Evolutionary conservation across 2,329 filamentous ascomycete species (phyloP).

Genomic region (Neofusicoccum sp.): DNA sequence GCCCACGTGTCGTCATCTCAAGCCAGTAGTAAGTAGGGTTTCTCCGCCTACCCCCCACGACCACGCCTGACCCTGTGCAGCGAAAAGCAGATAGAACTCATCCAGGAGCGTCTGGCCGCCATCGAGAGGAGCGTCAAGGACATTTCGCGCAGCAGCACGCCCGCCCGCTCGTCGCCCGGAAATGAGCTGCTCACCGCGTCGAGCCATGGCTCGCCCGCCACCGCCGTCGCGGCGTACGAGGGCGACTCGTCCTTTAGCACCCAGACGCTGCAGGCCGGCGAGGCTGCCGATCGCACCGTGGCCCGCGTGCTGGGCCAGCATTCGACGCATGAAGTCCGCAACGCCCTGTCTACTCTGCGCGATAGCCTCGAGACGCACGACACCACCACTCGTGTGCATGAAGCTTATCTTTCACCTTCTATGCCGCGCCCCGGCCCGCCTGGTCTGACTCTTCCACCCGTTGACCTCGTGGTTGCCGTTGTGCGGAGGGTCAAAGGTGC

Average conservation of each 20-base stretch:
- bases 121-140: constrained; percentile 49
- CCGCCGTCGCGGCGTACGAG: constrained; percentile 45
- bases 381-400: constrained; percentile 25
- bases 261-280: constrained; percentile 51
- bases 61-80: constrained; percentile 30
- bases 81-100: constrained; percentile 57
- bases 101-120: constrained; percentile 53
- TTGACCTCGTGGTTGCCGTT: constrained; percentile 30
- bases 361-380: constrained; percentile 33
- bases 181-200: constrained; percentile 16
- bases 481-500: constrained; percentile 34
- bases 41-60: not conserved
- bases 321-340: constrained; percentile 37
- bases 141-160: not conserved
- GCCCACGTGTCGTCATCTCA: constrained; percentile 7
- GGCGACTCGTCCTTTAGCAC: constrained; percentile 53
- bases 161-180: not conserved
- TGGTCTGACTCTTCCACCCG: constrained; percentile 35
- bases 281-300: constrained; percentile 47
- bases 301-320: constrained; percentile 24
- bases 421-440: not conserved
- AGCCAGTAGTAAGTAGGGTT: constrained; percentile 6
- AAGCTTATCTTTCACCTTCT: constrained; percentile 3
- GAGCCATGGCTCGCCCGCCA: constrained; percentile 30
- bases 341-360: constrained; percentile 36